Conservation (phyloP, 371 early-diverging fungal genomes). For the Mucor lusitanicus region DNA sequence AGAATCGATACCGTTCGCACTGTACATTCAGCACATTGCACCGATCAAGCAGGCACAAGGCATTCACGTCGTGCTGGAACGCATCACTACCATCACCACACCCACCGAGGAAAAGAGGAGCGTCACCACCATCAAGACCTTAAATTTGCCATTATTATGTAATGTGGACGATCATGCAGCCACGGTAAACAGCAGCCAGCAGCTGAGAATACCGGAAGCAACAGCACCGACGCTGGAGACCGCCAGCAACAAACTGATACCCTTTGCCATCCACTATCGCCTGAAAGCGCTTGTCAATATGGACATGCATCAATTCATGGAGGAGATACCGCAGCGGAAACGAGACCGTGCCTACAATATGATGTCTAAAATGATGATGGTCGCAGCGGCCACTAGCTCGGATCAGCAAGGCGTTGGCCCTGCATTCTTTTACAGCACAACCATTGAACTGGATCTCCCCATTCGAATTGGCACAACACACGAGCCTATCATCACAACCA, state of each 20-base stretch:
- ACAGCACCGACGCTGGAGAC: background rate
- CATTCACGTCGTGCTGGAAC: conserved; percentile 21
- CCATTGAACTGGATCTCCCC: conserved; percentile 14
- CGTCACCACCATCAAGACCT: conserved; percentile 8
- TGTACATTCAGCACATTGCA: conserved; percentile 26
- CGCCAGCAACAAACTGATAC: conserved; percentile 9
- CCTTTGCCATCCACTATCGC: conserved; percentile 24
- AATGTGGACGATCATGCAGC: conserved; percentile 15
- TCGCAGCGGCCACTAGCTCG: background rate
- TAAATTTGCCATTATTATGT: conserved; percentile 24
- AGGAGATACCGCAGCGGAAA: conserved; percentile 11
- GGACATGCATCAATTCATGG: conserved; percentile 17
- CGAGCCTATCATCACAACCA: background rate
- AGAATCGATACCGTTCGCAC: conserved; percentile 21
- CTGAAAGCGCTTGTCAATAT: conserved; percentile 22
- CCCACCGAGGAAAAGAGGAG: conserved; percentile 13
- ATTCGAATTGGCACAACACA: conserved; percentile 22
- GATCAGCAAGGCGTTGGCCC: conserved; percentile 4
- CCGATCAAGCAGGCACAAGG: conserved; percentile 30
- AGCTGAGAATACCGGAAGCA: background rate
- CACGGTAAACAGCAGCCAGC: background rate
- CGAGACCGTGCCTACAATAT: conserved; percentile 12
- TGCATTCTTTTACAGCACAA: conserved; percentile 8
- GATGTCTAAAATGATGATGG: conserved; percentile 13
- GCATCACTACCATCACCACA: conserved; percentile 12